phyloP scores from a whole-genome alignment of 1,284 basidiomycete species.

The Moesziomyces sp. region DNA sequence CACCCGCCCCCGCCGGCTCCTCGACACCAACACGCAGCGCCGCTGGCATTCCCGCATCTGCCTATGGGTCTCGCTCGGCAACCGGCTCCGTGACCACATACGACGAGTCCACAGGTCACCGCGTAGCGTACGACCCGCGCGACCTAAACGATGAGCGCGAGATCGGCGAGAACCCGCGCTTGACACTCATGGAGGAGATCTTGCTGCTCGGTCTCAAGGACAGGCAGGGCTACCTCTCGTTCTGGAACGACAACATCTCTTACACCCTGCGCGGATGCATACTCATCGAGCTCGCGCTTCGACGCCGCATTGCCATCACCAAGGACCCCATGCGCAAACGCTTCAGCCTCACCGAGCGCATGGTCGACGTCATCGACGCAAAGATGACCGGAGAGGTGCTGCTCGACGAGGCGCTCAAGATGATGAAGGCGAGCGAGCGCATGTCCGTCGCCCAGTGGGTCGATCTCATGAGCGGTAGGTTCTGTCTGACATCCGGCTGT shows the following conservation, averaged over 20 bases:
- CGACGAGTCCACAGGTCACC: slow-evolving; percentile 49
- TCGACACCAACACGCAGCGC: slow-evolving; percentile 31
- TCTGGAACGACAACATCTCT: slow-evolving; percentile 68
- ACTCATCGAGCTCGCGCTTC: slow-evolving; percentile 64
- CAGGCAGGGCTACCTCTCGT: slow-evolving; percentile 73
- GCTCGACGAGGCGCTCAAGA: slow-evolving; percentile 64
- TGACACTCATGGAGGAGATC: slow-evolving; percentile 98
- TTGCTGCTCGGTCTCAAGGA: slow-evolving; percentile 89
- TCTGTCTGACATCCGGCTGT: neutral
- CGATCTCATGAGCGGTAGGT: slow-evolving; percentile 61
- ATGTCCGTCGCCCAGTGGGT: slow-evolving; percentile 64
- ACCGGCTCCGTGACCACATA: slow-evolving; percentile 49
- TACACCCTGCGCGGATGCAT: slow-evolving; percentile 66
- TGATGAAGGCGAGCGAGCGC: slow-evolving; percentile 59
- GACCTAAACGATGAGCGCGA: slow-evolving; percentile 84
- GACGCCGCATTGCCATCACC: slow-evolving; percentile 57
- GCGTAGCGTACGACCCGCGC: slow-evolving; percentile 90
- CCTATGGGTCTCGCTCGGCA: slow-evolving; percentile 40
- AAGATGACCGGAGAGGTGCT: slow-evolving; percentile 65
- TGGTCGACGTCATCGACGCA: slow-evolving; percentile 60
- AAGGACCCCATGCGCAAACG: slow-evolving; percentile 51
- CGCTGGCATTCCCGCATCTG: slow-evolving; percentile 10
- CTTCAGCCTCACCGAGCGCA: slow-evolving; percentile 46
- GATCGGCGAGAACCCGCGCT: slow-evolving; percentile 78
- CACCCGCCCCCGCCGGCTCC: slow-evolving; percentile 22